A percentile compares a stretch with the other conserved stretches of the same genome.
Evolutionary conservation across 768 basidiomycete species (phyloP).

Genomic region (Rhodocollybia butyracea): DNA sequence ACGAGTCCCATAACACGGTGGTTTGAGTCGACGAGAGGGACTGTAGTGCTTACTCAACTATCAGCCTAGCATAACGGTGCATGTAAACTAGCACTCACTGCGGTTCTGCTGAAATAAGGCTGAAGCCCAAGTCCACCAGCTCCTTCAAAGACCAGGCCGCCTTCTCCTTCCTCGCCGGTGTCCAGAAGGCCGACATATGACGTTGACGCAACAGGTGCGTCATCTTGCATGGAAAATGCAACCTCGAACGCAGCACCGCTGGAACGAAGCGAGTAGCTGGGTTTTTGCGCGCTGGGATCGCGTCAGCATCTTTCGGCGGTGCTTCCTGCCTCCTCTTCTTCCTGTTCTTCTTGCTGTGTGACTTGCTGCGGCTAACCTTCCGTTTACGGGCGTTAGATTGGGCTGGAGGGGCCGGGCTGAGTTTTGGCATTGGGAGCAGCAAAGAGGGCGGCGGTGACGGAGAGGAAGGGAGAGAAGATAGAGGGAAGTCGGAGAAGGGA

Average conservation of each 20-base stretch:
- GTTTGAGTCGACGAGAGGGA: not conserved
- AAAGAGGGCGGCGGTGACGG: too few species aligned
- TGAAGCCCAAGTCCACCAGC: not conserved
- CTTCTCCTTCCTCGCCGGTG: not conserved
- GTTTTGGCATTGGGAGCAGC: not conserved
- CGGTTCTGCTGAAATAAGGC: not conserved
- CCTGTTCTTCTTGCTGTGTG: not conserved
- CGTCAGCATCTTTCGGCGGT: not conserved
- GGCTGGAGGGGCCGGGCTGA: too few species aligned
- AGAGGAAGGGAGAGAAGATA: too few species aligned
- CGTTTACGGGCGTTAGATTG: too few species aligned
- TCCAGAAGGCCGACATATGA: not conserved
- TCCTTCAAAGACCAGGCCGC: not conserved
- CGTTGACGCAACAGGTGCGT: not conserved
- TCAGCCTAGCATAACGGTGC: not conserved
- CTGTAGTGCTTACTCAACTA: too few species aligned
- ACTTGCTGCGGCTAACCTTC: too few species aligned
- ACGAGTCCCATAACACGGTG: not conserved
- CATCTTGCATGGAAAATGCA: not conserved
- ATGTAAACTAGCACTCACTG: not conserved
- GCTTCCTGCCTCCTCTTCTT: not conserved
- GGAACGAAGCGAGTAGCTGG: not conserved
- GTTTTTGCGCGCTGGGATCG: not conserved
- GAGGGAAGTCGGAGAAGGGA: too few species aligned
- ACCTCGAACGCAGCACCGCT: not conserved